A percentile compares a stretch with the other conserved stretches of the same genome.
Conservation (phyloP, 2,329 filamentous ascomycete genomes). For the Lachnellula suecica region DNA sequence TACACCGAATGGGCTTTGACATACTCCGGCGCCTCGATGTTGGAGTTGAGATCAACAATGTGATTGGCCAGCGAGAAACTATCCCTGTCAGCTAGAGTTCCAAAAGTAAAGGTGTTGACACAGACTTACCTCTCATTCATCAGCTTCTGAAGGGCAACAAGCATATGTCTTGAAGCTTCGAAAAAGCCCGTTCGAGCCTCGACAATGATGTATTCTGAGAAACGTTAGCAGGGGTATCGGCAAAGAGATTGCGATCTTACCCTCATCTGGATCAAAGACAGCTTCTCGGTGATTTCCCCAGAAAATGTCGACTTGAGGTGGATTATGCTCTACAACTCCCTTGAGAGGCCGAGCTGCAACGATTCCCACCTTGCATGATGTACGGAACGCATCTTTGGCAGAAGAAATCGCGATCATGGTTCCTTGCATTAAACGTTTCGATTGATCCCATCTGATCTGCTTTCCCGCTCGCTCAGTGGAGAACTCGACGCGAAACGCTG, state of each 20-base stretch:
- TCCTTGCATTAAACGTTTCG: conserved; percentile 51
- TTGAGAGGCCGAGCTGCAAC: conserved; percentile 68
- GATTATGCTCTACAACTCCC: conserved; percentile 59
- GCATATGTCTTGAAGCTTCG: conserved; percentile 71
- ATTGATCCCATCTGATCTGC: conserved; percentile 63
- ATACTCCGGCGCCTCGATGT: conserved; percentile 51
- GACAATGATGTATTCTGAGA: conserved; percentile 64
- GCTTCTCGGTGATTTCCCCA: conserved; percentile 62
- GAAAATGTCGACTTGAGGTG: conserved; percentile 74
- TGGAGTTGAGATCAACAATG: conserved; percentile 48
- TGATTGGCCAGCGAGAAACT: conserved; percentile 63
- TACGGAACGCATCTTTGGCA: conserved; percentile 59
- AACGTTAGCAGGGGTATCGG: conserved; percentile 2
- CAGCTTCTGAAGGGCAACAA: conserved; percentile 66
- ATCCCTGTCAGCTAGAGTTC: conserved; percentile 2
- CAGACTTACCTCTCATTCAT: conserved; percentile 29
- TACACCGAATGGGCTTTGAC: conserved; percentile 46
- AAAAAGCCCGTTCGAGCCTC: conserved; percentile 74
- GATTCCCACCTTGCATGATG: conserved; percentile 65
- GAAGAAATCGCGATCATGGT: conserved; percentile 53
- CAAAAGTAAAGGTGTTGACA: neutral
- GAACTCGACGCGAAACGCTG: conserved; percentile 69
- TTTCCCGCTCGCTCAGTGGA: conserved; percentile 64
- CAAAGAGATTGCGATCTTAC: conserved; percentile 42
- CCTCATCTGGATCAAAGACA: conserved; percentile 65